Evolutionary conservation across 176 grass and related monocot species (phyloP).

Genomic region (Avena atlantica): DNA sequence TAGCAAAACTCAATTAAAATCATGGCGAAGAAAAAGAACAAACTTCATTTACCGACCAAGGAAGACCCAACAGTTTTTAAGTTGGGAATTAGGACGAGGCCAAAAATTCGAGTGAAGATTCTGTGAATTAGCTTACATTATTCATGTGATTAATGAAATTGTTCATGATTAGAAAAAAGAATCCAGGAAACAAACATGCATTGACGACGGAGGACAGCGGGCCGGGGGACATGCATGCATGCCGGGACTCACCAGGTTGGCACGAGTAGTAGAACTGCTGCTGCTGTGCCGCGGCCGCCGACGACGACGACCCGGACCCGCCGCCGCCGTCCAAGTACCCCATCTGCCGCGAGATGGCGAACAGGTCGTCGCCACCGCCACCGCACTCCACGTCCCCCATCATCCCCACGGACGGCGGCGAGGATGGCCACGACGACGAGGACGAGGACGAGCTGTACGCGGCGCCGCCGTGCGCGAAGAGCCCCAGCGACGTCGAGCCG

Average conservation of each 20-base stretch:
- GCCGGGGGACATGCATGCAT: constrained; percentile 30
- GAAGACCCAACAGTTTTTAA: background rate
- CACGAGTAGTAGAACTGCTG: constrained; percentile 62
- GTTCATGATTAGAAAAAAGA: background rate
- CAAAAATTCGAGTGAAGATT: background rate
- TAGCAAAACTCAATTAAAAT: too few relatives aligned
- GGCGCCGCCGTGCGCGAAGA: constrained; percentile 43
- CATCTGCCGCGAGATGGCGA: constrained; percentile 88
- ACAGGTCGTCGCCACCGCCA: constrained; percentile 70
- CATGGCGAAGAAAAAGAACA: background rate
- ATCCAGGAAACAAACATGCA: constrained; percentile 3
- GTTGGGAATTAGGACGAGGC: background rate
- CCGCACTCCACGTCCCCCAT: constrained; percentile 41
- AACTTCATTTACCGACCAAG: background rate
- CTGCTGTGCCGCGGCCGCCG: constrained; percentile 41
- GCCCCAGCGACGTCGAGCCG: constrained; percentile 17
- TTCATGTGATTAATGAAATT: background rate
- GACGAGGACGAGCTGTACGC: constrained; percentile 37
- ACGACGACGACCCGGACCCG: constrained; percentile 31
- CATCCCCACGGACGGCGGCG: constrained; percentile 53
- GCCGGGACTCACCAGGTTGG: constrained; percentile 58
- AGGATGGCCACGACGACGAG: constrained; percentile 46
- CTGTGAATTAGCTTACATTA: background rate
- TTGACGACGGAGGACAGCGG: background rate
- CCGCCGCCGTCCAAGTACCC: constrained; percentile 50